A percentile compares a stretch with the other conserved stretches of the same genome.
These are phyloP conservation scores for Neofusicoccum sp. DNA, from an alignment of 2,329 filamentous ascomycete species.

Conservation along the genomic window DNA sequence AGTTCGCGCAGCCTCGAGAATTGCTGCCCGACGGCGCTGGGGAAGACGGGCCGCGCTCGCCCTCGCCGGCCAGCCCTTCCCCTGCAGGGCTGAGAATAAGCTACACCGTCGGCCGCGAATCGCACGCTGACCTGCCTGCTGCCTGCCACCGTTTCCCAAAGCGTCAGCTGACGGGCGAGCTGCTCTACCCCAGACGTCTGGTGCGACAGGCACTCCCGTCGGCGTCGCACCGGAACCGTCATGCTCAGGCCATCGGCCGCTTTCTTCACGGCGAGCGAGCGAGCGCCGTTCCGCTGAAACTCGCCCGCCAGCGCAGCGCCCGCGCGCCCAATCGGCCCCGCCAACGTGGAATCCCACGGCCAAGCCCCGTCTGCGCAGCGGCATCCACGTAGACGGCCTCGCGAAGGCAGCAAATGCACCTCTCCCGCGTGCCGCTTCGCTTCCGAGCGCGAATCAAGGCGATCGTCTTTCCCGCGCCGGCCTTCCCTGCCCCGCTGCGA, in stretches of 20 bases:
- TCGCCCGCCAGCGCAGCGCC: neutral
- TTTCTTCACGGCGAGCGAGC: neutral
- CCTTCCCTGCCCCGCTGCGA: slow-evolving; percentile 5
- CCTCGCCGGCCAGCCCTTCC: neutral
- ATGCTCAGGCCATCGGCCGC: neutral
- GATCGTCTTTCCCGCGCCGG: slow-evolving; percentile 13
- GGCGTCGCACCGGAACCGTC: neutral
- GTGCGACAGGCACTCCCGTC: slow-evolving; percentile 12
- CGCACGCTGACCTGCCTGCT: slow-evolving; percentile 6
- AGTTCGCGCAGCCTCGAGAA: neutral
- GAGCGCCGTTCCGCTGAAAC: neutral
- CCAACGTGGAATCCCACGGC: neutral
- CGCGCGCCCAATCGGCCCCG: neutral
- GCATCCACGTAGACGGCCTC: neutral
- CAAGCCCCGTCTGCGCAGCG: neutral
- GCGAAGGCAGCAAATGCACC: slow-evolving; percentile 2
- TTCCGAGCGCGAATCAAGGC: slow-evolving; percentile 7
- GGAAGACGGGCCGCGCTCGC: neutral
- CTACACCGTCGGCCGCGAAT: slow-evolving; percentile 1
- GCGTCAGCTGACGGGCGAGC: slow-evolving; percentile 4
- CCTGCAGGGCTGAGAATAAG: slow-evolving; percentile 12
- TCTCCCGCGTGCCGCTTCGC: neutral
- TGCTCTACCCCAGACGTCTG: neutral
- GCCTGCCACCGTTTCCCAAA: slow-evolving; percentile 8
- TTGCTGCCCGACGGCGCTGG: slow-evolving; percentile 10